These are phyloP conservation scores for Glycine tomentella DNA, from an alignment of 306 rosid species.

Conservation along the genomic window DNA sequence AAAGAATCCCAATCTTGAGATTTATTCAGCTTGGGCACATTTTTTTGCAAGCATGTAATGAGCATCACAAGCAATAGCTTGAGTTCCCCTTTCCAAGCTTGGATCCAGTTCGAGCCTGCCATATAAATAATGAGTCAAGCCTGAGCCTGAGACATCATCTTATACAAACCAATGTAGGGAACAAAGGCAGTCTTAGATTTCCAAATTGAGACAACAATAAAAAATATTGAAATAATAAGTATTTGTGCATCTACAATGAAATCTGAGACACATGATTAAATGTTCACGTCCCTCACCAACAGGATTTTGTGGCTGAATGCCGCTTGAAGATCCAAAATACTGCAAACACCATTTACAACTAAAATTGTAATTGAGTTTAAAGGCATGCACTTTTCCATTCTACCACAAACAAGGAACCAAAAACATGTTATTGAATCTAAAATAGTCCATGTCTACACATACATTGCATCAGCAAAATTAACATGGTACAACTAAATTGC, in stretches of 20 bases:
- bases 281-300: slow-evolving; percentile 56
- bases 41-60: slow-evolving; percentile 44
- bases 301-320: slow-evolving; percentile 61
- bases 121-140: slow-evolving; percentile 44
- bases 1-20: slow-evolving; percentile 39
- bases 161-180: slow-evolving; percentile 36
- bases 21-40: slow-evolving; percentile 39
- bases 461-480: slow-evolving; percentile 36
- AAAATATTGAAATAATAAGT: slow-evolving; percentile 32
- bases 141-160: slow-evolving; percentile 38
- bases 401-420: slow-evolving; percentile 54
- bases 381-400: slow-evolving; percentile 52
- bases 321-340: slow-evolving; percentile 65
- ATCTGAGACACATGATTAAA: slow-evolving; percentile 51
- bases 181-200: slow-evolving; percentile 42
- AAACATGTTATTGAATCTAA: slow-evolving; percentile 39
- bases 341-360: slow-evolving; percentile 66
- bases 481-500: slow-evolving; percentile 19
- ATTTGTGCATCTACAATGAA: slow-evolving; percentile 44
- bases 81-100: slow-evolving; percentile 42
- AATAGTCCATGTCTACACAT: slow-evolving; percentile 12
- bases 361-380: slow-evolving; percentile 56
- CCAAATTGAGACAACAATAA: slow-evolving; percentile 32
- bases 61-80: slow-evolving; percentile 42
- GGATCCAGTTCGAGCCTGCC: slow-evolving; percentile 38